Percentiles rank a stretch among this genome's conserved stretches.
Conservation (phyloP, 257 asterid genomes). For the Solanum virginianum region DNA sequence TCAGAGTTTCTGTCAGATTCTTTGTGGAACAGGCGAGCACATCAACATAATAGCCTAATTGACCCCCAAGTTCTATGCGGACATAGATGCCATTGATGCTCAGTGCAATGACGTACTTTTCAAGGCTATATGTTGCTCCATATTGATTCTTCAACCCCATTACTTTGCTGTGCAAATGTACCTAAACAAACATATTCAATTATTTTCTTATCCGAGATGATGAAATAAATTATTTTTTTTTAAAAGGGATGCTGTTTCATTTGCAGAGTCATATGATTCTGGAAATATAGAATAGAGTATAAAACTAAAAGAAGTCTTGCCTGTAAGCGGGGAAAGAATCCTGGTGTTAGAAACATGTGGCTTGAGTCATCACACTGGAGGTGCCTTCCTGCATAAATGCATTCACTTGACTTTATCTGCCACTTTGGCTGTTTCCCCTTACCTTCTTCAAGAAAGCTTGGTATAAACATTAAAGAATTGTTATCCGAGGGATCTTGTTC, state of each 20-base stretch:
- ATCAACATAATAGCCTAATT: constrained; percentile 48
- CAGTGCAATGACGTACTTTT: constrained; percentile 54
- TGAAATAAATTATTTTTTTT: not conserved
- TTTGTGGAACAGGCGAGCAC: constrained; percentile 70
- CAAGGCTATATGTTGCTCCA: constrained; percentile 68
- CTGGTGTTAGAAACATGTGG: constrained; percentile 60
- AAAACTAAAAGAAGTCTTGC: constrained; percentile 16
- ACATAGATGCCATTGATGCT: constrained; percentile 57
- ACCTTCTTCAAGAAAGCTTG: constrained; percentile 64
- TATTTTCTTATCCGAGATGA: not conserved
- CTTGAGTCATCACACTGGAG: constrained; percentile 69
- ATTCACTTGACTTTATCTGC: constrained; percentile 25
- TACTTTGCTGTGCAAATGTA: constrained; percentile 64
- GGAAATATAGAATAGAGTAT: not conserved
- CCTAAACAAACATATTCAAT: constrained; percentile 26
- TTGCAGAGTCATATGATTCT: not conserved
- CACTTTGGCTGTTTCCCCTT: constrained; percentile 62
- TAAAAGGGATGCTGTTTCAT: not conserved
- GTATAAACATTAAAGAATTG: constrained; percentile 42
- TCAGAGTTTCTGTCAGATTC: constrained; percentile 62
- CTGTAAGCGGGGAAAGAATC: constrained; percentile 83
- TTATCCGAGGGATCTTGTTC: constrained; percentile 56
- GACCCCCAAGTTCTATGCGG: constrained; percentile 74
- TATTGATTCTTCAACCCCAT: constrained; percentile 51
- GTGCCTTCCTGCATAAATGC: constrained; percentile 59